Evolutionary conservation across 2,329 filamentous ascomycete genomes (phyloP).

Genomic region (Lasiodiplodia hormozganensis): DNA sequence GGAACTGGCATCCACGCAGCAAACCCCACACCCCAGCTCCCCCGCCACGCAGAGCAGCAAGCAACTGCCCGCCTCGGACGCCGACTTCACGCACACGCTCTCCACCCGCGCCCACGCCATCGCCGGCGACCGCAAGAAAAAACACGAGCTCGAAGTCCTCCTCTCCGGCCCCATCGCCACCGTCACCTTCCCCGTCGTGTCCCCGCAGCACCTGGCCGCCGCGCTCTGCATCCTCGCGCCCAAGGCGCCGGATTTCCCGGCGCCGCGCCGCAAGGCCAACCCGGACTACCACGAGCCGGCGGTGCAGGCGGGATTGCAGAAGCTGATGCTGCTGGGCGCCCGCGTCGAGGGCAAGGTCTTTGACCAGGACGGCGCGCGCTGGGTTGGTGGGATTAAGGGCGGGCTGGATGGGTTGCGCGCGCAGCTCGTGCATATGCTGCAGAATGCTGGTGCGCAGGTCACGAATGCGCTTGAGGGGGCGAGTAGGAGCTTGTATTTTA

Average conservation of each 20-base stretch:
- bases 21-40: conserved; percentile 38
- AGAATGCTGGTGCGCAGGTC: conserved; percentile 78
- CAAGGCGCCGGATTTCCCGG: conserved; percentile 73
- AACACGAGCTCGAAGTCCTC: conserved; percentile 73
- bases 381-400: conserved; percentile 79
- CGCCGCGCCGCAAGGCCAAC: conserved; percentile 75
- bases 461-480: conserved; percentile 81
- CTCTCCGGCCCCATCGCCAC: conserved; percentile 82
- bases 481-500: conserved; percentile 82
- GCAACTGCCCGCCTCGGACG: conserved; percentile 40
- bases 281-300: conserved; percentile 81
- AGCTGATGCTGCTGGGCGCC: conserved; percentile 85
- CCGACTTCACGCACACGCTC: conserved; percentile 60
- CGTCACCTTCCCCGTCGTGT: conserved; percentile 81
- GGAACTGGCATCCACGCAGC: conserved; percentile 32
- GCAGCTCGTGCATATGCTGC: conserved; percentile 81
- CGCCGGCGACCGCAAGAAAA: conserved; percentile 57
- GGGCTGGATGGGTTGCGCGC: conserved; percentile 81
- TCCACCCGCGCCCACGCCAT: conserved; percentile 62
- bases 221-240: conserved; percentile 81
- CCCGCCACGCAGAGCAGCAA: conserved; percentile 44
- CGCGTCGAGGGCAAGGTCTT: conserved; percentile 86
- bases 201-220: conserved; percentile 81
- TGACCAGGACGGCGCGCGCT: conserved; percentile 73
- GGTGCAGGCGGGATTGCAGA: conserved; percentile 83